Evolutionary conservation across 257 asterid genomes (phyloP).

Genomic region (Forsythia suspensa): DNA sequence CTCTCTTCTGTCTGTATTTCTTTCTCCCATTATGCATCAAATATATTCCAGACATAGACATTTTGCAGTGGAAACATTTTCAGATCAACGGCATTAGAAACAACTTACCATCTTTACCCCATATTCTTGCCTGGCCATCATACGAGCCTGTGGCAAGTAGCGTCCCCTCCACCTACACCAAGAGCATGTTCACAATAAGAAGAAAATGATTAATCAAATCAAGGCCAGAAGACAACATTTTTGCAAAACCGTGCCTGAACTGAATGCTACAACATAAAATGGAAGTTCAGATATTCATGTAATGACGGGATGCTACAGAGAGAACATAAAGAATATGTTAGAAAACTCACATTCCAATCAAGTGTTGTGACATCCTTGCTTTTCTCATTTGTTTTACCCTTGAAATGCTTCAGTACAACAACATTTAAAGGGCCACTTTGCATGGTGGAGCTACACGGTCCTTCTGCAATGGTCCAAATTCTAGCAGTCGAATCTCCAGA

Average conservation of each 20-base stretch:
- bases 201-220: constrained; percentile 10
- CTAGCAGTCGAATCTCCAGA: constrained; percentile 99
- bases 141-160: constrained; percentile 97
- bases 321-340: background rate
- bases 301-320: background rate
- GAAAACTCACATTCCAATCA: constrained; percentile 87
- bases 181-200: constrained; percentile 19
- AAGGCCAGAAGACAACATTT: constrained; percentile 15
- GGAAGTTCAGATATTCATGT: background rate
- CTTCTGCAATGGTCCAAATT: constrained; percentile 79
- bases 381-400: constrained; percentile 89
- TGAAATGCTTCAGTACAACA: constrained; percentile 75
- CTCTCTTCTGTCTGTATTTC: background rate
- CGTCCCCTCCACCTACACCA: constrained; percentile 75
- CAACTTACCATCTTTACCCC: constrained; percentile 83
- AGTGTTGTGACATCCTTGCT: constrained; percentile 99
- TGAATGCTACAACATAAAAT: background rate
- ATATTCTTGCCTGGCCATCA: constrained; percentile 99
- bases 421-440: constrained; percentile 65
- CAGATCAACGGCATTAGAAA: constrained; percentile 21
- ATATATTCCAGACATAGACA: background rate
- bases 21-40: background rate
- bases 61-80: constrained; percentile 8
- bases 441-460: constrained; percentile 58
- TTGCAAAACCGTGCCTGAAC: background rate